Evolutionary conservation across 75 land plant genomes (phyloP).

Genomic region (Pinus taeda): DNA sequence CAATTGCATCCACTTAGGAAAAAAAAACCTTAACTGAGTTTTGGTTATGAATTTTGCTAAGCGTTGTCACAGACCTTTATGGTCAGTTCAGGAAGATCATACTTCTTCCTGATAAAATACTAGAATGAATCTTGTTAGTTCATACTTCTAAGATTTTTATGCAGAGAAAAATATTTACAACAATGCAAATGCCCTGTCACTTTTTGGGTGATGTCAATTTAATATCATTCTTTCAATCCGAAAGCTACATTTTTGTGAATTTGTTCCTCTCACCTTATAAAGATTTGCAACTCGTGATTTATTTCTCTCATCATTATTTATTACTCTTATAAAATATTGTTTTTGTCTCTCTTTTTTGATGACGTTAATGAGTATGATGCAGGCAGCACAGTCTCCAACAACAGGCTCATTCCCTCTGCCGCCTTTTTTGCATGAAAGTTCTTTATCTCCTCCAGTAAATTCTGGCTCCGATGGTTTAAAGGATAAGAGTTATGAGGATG

Average conservation of each 20-base stretch:
- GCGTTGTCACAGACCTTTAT: too few species aligned
- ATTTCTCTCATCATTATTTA: neutral
- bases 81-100: too few species aligned
- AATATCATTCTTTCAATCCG: too few species aligned
- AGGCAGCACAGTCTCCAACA: slow-evolving; percentile 88
- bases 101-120: too few species aligned
- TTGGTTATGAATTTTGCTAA: neutral
- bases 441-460: neutral
- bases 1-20: too few species aligned
- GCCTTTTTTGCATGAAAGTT: slow-evolving; percentile 5
- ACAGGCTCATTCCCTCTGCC: slow-evolving; percentile 65
- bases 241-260: neutral
- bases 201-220: too few species aligned
- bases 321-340: neutral
- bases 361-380: slow-evolving; percentile 6
- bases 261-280: neutral
- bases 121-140: too few species aligned
- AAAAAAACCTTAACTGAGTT: neutral
- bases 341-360: too few species aligned
- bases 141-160: too few species aligned
- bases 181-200: too few species aligned
- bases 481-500: slow-evolving; percentile 16
- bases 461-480: slow-evolving; percentile 5
- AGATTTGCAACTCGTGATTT: neutral
- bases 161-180: too few species aligned